Evolutionary conservation across 78 protist genomes (phyloP), one percentile per base, ranked within the genome.

Genomic region (Capsaspora owczarzaki): DNA sequence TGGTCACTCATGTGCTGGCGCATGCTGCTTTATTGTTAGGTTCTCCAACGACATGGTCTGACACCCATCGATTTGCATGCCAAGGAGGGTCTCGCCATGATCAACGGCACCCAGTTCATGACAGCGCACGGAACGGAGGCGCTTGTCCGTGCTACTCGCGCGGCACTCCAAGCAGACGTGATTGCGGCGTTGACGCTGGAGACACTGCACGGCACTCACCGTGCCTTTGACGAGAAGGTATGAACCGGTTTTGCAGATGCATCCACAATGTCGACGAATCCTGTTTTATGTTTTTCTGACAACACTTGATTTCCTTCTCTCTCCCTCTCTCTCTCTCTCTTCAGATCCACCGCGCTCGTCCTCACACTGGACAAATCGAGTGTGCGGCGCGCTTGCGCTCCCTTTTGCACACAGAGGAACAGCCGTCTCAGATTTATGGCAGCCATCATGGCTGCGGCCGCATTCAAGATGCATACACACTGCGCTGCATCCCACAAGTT

Each of bases 31-130:
- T n/a, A n/a, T n/a, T n/a, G n/a, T n/a, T n/a, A n/a, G n/a, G n/a
- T n/a, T n/a, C n/a, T n/a, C n/a, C n/a, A n/a, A n/a, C n/a, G n/a
- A n/a, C n/a, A n/a, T n/a, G n/a, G n/a, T n/a, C n/a, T n/a, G n/a
- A n/a, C n/a, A n/a, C n/a, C n/a, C n/a, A n/a, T n/a, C n/a, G n/a
- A n/a, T n/a, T n/a, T n/a, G n/a, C n/a, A n/a, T n/a, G n/a, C n/a
- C n/a, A n/a, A n/a, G n/a, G n/a, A n/a, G 40, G 97, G 97, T 61
- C 89, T 94, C 40, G 91, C 96, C 61, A 41, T 94, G 76, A 94
- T 93, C 46, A 94, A 94, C 86, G 97, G 97, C 40, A 94, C 97
- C 1, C 95, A 90, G 74, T 66, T 94, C 49, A 94, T 94, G 44
- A 75, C 92, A 44, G 68, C 92, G 43, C 22, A 88, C 38, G 92